Evolutionary conservation across 371 early-diverging fungal genomes (phyloP).

Genomic region (Phascolomyces articulosus): DNA sequence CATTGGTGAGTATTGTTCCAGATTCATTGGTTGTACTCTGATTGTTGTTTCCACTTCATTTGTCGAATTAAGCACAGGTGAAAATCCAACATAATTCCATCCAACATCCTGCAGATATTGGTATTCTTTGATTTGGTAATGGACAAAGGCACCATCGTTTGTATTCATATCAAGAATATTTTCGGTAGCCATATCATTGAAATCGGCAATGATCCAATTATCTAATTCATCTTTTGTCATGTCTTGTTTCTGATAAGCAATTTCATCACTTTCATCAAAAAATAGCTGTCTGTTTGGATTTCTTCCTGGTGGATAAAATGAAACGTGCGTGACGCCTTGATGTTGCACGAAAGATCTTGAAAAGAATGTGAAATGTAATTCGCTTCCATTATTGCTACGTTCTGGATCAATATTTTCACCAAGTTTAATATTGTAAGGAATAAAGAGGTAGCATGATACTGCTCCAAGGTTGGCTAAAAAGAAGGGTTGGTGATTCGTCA

Average conservation of each 20-base stretch:
- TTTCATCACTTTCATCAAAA: constrained; percentile 24
- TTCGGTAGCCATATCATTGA: constrained; percentile 40
- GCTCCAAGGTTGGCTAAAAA: constrained; percentile 42
- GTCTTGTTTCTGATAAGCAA: constrained; percentile 21
- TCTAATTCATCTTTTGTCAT: constrained; percentile 15
- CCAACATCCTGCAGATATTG: constrained; percentile 44
- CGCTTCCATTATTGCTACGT: constrained; percentile 48
- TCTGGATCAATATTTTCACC: constrained; percentile 34
- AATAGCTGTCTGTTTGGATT: constrained; percentile 44
- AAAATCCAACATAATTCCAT: constrained; percentile 56
- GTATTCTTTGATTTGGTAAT: constrained; percentile 40
- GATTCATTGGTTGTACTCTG: constrained; percentile 43
- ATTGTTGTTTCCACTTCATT: constrained; percentile 41
- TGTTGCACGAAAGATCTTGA: constrained; percentile 34
- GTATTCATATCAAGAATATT: constrained; percentile 44
- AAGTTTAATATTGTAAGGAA: constrained; percentile 31
- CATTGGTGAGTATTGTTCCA: constrained; percentile 23
- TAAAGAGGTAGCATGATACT: constrained; percentile 45
- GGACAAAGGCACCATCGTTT: constrained; percentile 38
- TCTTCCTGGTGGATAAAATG: constrained; percentile 44
- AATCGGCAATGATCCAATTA: constrained; percentile 42
- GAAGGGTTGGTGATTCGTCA: constrained; percentile 37
- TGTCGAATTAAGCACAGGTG: constrained; percentile 46
- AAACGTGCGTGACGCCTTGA: constrained; percentile 40
- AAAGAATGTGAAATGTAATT: constrained; percentile 36